Conservation (phyloP, 1,139 yeast genomes). For the Hemisphaericaspora xylanilytica region DNA sequence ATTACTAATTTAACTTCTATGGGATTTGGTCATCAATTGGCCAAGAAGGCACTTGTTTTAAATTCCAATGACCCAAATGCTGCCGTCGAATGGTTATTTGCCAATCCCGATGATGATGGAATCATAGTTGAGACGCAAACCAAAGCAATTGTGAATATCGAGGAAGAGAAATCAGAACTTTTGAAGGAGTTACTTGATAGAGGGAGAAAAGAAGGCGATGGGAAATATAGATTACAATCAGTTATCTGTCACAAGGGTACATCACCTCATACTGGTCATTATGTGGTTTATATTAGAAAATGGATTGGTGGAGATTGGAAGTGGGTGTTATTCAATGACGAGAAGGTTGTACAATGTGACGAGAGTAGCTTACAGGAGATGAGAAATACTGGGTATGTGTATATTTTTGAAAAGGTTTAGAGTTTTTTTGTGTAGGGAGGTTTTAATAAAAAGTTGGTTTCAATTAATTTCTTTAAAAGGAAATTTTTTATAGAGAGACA, state of each 20-base stretch:
- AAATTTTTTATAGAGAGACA: too few species aligned
- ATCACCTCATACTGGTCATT: slow-evolving; percentile 94
- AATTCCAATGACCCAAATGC: slow-evolving; percentile 62
- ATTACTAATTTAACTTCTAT: slow-evolving; percentile 57
- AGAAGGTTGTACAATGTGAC: slow-evolving; percentile 77
- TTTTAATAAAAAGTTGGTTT: too few species aligned
- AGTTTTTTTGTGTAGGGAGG: too few species aligned
- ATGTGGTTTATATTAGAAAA: slow-evolving; percentile 72
- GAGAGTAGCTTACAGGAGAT: slow-evolving; percentile 62
- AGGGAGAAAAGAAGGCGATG: not conserved
- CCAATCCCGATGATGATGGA: slow-evolving; percentile 64
- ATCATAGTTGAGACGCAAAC: slow-evolving; percentile 18
- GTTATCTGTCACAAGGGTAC: slow-evolving; percentile 93
- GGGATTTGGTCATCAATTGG: slow-evolving; percentile 71
- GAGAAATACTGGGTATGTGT: slow-evolving; percentile 61
- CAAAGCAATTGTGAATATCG: slow-evolving; percentile 19
- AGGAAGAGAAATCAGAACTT: slow-evolving; percentile 22
- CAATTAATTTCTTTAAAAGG: too few species aligned
- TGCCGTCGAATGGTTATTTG: slow-evolving; percentile 89
- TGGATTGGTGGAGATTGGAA: slow-evolving; percentile 37
- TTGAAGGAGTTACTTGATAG: slow-evolving; percentile 16
- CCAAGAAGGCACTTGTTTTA: slow-evolving; percentile 65
- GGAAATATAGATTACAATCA: slow-evolving; percentile 58
- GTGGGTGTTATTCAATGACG: slow-evolving; percentile 93
- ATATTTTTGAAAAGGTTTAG: slow-evolving; percentile 36